phyloP scores from a whole-genome alignment of 768 basidiomycete genomes.

The Tephrocybe sp. region DNA sequence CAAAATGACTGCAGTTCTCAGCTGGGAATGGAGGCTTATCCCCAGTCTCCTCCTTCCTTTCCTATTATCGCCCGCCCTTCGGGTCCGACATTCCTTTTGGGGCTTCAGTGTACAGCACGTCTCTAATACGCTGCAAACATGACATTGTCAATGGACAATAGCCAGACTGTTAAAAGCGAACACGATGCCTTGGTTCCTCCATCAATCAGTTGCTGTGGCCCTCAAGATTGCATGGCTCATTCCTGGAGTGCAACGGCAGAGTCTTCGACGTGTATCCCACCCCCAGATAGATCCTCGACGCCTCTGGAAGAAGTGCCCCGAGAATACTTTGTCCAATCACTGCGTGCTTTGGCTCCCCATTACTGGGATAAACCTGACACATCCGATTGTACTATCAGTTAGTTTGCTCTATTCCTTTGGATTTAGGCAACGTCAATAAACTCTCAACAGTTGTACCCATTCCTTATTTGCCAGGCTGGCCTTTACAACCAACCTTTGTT shows the following conservation, averaged over 20 bases:
- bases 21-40: conserved; percentile 16
- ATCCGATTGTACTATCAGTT: conserved; percentile 79
- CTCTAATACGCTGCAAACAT: conserved; percentile 18
- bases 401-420: conserved; percentile 17
- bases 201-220: conserved; percentile 40
- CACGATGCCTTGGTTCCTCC: conserved; percentile 15
- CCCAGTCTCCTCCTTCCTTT: conserved; percentile 19
- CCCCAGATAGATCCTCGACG: conserved; percentile 30
- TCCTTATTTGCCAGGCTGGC: conserved; percentile 39
- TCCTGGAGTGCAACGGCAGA: background rate
- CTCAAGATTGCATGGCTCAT: conserved; percentile 35
- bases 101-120: conserved; percentile 11
- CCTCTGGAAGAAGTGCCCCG: conserved; percentile 62
- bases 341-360: conserved; percentile 61
- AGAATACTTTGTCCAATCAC: conserved; percentile 72
- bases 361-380: conserved; percentile 79
- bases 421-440: conserved; percentile 6
- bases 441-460: conserved; percentile 47
- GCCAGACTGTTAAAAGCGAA: conserved; percentile 7
- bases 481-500: conserved; percentile 28
- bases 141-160: conserved; percentile 33
- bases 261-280: conserved; percentile 14
- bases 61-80: conserved; percentile 19
- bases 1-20: conserved; percentile 9
- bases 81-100: conserved; percentile 33